Percentiles rank a stretch among this genome's conserved stretches.
phyloP scores from a whole-genome alignment of 345 rosid genomes.

The Populus ilicifolia region DNA sequence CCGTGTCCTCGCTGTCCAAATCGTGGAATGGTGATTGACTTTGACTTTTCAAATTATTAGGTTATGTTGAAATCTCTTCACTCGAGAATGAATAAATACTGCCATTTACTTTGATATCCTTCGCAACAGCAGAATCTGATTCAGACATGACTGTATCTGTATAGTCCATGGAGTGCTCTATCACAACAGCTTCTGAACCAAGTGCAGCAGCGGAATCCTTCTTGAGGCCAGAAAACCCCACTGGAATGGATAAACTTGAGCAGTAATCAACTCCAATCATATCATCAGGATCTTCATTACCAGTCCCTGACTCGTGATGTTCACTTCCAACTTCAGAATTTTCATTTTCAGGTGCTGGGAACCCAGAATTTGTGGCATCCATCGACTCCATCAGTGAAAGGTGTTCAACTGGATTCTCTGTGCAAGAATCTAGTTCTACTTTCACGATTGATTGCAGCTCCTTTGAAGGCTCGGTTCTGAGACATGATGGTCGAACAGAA shows the following conservation, averaged over 20 bases:
- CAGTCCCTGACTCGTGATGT: neutral
- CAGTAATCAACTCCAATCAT: conserved; percentile 12
- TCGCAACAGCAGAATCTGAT: conserved; percentile 4
- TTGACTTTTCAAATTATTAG: conserved; percentile 18
- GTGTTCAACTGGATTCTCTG: conserved; percentile 29
- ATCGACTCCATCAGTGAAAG: conserved; percentile 12
- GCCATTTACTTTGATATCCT: conserved; percentile 19
- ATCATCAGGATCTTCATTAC: neutral
- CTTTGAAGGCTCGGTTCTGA: conserved; percentile 38
- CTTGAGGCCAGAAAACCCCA: conserved; percentile 5
- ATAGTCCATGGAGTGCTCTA: conserved; percentile 3
- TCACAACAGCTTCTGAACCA: conserved; percentile 10
- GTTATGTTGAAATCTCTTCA: conserved; percentile 8
- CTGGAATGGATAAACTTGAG: conserved; percentile 16
- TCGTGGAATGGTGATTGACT: conserved; percentile 7
- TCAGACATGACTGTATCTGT: neutral
- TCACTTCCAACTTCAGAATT: conserved; percentile 14
- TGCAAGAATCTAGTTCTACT: conserved; percentile 21
- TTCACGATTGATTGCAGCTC: conserved; percentile 30
- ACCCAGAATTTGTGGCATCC: conserved; percentile 9
- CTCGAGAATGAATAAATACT: neutral
- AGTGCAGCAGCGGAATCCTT: conserved; percentile 2
- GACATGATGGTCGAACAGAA: conserved; percentile 51
- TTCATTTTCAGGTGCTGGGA: conserved; percentile 14
- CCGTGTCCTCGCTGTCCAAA: conserved; percentile 13